Conservation (phyloP, 495 filamentous ascomycete genomes). For the Aspergillus homomorphus region DNA sequence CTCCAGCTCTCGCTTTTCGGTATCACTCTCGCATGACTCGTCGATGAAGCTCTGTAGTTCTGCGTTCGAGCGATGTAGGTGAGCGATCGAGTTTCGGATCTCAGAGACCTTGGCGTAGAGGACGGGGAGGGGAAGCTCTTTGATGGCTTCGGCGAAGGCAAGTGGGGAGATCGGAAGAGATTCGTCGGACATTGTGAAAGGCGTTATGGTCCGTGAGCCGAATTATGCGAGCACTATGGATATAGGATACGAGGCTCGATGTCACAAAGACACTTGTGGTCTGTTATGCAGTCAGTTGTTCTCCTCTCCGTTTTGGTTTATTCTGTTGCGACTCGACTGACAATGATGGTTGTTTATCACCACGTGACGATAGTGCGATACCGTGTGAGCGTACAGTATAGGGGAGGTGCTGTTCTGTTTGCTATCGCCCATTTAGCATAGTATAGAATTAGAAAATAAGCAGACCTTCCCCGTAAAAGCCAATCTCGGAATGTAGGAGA, state of each 20-base stretch:
- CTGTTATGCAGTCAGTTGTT: neutral
- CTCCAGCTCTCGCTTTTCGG: slow-evolving; percentile 59
- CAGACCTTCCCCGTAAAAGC: too few species aligned
- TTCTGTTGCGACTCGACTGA: neutral
- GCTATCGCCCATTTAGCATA: neutral
- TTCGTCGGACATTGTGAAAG: slow-evolving; percentile 39
- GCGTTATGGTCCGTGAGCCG: neutral
- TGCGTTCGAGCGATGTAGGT: slow-evolving; percentile 75
- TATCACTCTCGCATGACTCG: slow-evolving; percentile 51
- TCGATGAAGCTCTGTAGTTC: slow-evolving; percentile 59
- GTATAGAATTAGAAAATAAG: too few species aligned
- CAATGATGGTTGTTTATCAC: slow-evolving; percentile 11
- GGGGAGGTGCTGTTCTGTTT: neutral
- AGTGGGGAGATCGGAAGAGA: slow-evolving; percentile 33
- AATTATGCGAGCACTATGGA: neutral
- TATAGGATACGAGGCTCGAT: neutral
- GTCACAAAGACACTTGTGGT: neutral
- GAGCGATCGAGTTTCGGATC: slow-evolving; percentile 75
- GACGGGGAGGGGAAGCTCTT: slow-evolving; percentile 64
- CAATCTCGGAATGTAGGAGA: too few species aligned
- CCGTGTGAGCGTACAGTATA: neutral
- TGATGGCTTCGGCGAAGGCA: slow-evolving; percentile 64
- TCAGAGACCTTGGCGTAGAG: slow-evolving; percentile 80
- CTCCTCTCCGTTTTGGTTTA: neutral
- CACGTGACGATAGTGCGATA: slow-evolving; percentile 12